Conservation (phyloP, 495 filamentous ascomycete species). For the Xylaria palmicola region DNA sequence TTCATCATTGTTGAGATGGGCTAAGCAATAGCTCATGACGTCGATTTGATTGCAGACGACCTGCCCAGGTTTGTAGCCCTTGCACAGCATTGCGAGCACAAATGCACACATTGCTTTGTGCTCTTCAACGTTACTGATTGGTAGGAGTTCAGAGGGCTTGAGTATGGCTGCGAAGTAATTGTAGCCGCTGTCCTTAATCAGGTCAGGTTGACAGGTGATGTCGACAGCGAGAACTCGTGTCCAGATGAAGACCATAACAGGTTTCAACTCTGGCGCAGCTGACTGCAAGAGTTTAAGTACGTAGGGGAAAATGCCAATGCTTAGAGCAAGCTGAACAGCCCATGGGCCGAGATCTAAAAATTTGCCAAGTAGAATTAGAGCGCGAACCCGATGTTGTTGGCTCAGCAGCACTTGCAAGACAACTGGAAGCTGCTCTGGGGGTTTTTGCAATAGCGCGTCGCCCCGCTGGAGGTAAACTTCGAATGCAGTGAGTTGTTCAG, state of each 20-base stretch:
- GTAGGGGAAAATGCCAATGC: constrained; percentile 98
- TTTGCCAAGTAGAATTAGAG: constrained; percentile 86
- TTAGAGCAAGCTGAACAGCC: constrained; percentile 94
- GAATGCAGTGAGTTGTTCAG: constrained; percentile 95
- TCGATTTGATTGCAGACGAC: constrained; percentile 82
- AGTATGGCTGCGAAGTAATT: constrained; percentile 93
- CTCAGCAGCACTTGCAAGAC: constrained; percentile 94
- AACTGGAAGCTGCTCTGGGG: constrained; percentile 92
- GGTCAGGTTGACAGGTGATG: constrained; percentile 82
- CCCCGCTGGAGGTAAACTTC: constrained; percentile 94
- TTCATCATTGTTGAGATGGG: constrained; percentile 76
- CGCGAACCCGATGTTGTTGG: constrained; percentile 90
- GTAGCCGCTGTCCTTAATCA: constrained; percentile 95
- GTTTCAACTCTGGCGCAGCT: constrained; percentile 89
- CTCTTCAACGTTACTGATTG: constrained; percentile 79
- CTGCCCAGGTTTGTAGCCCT: constrained; percentile 85
- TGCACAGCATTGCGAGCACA: constrained; percentile 95
- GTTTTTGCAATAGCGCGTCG: constrained; percentile 72
- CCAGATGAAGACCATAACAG: constrained; percentile 99
- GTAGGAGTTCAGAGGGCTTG: constrained; percentile 76
- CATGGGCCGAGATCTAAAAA: constrained; percentile 96
- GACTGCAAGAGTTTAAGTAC: constrained; percentile 95
- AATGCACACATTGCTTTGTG: constrained; percentile 99
- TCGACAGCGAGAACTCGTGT: constrained; percentile 95
- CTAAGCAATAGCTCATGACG: constrained; percentile 79